Evolutionary conservation across 1,139 yeast species (phyloP), one percentile per base, ranked within the genome.

Genomic region (Taiozyma sp.): DNA sequence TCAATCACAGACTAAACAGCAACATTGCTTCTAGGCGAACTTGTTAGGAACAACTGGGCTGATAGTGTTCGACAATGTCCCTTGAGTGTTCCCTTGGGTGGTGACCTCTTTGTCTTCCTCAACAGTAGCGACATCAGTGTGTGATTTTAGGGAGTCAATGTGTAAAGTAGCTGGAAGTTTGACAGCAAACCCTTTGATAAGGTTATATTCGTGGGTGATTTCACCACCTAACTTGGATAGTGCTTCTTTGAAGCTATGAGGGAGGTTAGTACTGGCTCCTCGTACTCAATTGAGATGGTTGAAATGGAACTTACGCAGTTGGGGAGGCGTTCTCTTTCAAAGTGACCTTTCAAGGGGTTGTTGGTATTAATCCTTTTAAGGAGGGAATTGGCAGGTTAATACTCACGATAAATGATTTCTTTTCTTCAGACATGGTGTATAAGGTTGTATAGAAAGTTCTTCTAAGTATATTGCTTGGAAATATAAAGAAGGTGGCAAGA

Each of bases 131-230:
- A 83, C 80, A 47, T 70, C 73, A 24, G 74, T 76, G 62, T 79
- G 74, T 43, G 62, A 60, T 55, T 69, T 63, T 56, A 82, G 63
- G 9, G 76, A 50, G 21, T 68, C 62, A 41, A 76, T 69, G 59
- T 77, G 83, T 9, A 37, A 19, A 55, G 73, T 54, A 6, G 71
- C 63, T 40, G 88, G 86, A 55, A 82, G 68, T 57, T 77, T 74
- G 52, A 75, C 81, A 30, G 79, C 71, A 60, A 81, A 84, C 0
- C 89, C 91, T 71, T 84, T 84, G 70, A 85, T 82, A 65, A 85
- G 71, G 48, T 77, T 70, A 68, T 78, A 85, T 60, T 85, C 88
- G 56, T 79, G 81, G 51, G 80, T 76, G 61, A 85, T 75, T 48
- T 72, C 72, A 47, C 90, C 93, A 35, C 91, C 91, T 47, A 81